Percentiles rank a stretch among this genome's conserved stretches.
Evolutionary conservation across 768 basidiomycete species (phyloP).

Genomic region (Kondoa subrosea): DNA sequence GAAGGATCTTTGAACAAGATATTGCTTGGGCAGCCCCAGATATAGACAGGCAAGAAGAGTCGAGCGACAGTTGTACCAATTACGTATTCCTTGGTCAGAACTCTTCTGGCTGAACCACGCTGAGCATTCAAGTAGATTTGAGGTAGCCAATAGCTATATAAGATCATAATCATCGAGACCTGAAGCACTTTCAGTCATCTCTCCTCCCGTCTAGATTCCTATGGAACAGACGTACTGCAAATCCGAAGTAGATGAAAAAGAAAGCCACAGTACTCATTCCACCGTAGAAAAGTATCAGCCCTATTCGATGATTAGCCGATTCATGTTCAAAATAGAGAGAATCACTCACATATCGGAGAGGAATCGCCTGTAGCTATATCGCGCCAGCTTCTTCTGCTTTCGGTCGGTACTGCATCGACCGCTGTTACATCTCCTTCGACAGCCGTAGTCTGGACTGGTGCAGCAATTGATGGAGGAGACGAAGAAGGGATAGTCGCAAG

Average conservation of each 20-base stretch:
- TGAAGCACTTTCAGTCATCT: not conserved
- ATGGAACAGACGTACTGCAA: constrained; percentile 1
- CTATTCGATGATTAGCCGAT: no score
- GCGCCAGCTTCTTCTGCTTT: not conserved
- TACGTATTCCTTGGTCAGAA: constrained; percentile 24
- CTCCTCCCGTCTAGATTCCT: not conserved
- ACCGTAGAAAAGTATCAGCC: constrained; percentile 14
- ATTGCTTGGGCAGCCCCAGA: constrained; percentile 25
- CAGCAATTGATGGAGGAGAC: not conserved
- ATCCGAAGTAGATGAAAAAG: constrained; percentile 24
- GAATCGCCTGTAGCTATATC: not conserved
- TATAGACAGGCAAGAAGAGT: constrained; percentile 25
- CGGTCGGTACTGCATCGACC: not conserved
- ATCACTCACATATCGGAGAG: not conserved
- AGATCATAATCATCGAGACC: not conserved
- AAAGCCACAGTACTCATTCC: constrained; percentile 17
- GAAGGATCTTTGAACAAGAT: constrained; percentile 22
- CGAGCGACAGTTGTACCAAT: constrained; percentile 23
- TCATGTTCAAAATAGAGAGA: not conserved
- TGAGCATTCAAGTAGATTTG: constrained; percentile 26
- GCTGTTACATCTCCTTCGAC: not conserved
- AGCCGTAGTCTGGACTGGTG: not conserved
- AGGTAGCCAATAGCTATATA: constrained; percentile 12
- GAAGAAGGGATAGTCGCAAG: constrained; percentile 13
- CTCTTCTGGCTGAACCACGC: constrained; percentile 22